Conservation (phyloP, 345 rosid species). For the Boechera divaricarpa region DNA sequence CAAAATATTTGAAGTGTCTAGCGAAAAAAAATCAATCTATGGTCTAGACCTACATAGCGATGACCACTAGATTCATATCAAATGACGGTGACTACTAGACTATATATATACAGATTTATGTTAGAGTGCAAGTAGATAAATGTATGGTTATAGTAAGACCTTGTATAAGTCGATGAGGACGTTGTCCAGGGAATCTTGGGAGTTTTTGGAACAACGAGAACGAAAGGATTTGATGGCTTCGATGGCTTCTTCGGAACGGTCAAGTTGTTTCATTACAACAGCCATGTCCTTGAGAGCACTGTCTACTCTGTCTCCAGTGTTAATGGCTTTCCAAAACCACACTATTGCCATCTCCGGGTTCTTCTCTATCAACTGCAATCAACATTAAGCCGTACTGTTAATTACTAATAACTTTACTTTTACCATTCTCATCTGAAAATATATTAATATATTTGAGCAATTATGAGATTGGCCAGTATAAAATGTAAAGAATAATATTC, state of each 20-base stretch:
- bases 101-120: background rate
- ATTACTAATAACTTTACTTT: constrained; percentile 1
- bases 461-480: background rate
- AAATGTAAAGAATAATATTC: constrained; percentile 13
- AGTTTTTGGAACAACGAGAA: constrained; percentile 72
- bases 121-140: background rate
- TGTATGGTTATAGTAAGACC: constrained; percentile 51
- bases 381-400: background rate
- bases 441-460: background rate
- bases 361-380: constrained; percentile 68
- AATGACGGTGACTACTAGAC: too few species aligned
- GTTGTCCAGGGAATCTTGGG: constrained; percentile 91
- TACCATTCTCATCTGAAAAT: background rate
- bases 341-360: constrained; percentile 85
- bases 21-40: too few species aligned
- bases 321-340: constrained; percentile 91
- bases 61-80: too few species aligned
- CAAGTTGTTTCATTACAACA: constrained; percentile 84
- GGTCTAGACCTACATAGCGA: too few species aligned
- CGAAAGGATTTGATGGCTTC: constrained; percentile 91
- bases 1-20: background rate
- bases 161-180: constrained; percentile 94
- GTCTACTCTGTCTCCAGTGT: constrained; percentile 79
- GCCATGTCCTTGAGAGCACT: constrained; percentile 94
- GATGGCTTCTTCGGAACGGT: constrained; percentile 84